Base-by-base conservation (phyloP, 1,284 basidiomycete genomes). In the Sphaerobolus stellatus region DNA sequence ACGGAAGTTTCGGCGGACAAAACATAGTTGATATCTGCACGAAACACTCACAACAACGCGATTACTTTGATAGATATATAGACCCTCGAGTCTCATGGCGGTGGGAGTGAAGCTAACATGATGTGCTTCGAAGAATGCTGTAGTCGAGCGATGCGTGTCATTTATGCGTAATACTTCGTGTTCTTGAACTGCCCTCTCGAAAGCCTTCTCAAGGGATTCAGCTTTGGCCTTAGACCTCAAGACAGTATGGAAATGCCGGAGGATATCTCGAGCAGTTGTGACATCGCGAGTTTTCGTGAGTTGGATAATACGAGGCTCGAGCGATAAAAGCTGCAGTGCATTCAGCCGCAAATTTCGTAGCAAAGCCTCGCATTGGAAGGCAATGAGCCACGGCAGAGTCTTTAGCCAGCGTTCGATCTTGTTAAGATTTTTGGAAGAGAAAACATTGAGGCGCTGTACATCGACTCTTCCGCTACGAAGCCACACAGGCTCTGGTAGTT, bases 51-150 rank as follows among this genome's bases (percentile, higher is more conserved):
- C 59, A 67, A 58, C 52, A 25, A 89, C 78, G 11, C 85, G 71
- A 61, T 89, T 90, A 0, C 83, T 83, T 24, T 81, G 79, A 59
- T 88, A 85, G 2, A 75, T 76, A 57, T 77, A 78, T 2, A 86
- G 86, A 0, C 88, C 88, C 40, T 80, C 77, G 25, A 87, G 70
- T 43, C 67, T 62, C 58, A 82, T 75, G 0, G 75, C 72, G 0
- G 85, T 86, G 0, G 86, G 86, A 0, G 85, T 84, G 41, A 87
- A 68, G 4, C 67, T 74, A 47, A 81, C 76, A 60, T 83, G 83
- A 30, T 79, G 68, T 45, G 81, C 77, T 20, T 80, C 68, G 65
- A 83, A 86, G 18, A 77, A 65, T 58, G 73, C 77, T 57, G 13
- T 67, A 68, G 47, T 28, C 20, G 34, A 46, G 6, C 56, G 54